Base-by-base conservation (phyloP, 139 green algal species). In the Microglena sp. region DNA sequence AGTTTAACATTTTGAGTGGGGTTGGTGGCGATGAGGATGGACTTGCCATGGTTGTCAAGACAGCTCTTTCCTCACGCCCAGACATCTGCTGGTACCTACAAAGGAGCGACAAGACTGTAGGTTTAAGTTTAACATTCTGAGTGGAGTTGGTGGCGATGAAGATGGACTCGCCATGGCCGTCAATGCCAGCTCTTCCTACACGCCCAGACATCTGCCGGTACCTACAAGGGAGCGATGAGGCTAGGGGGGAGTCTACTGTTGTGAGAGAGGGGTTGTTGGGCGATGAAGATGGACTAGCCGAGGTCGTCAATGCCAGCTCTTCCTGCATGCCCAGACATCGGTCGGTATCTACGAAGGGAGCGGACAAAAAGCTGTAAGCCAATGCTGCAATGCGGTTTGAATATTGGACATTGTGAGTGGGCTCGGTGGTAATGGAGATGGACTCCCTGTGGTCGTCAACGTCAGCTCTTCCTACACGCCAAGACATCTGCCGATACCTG, bases 291-390 rank as follows among this genome's bases (percentile, higher is more conserved):
- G 34, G 67, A 68, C 58, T 87, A 78, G 0, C 81, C 84, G 1
- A 70, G 33, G 1, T 36, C 77, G 73, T 94, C 87, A 32, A 92
- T 81, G 33, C 86, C 86, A 1, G 81, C 76, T 1, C 88, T 70
- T 2, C 88, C 87, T 1, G 86, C 85, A 2, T 86, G 76, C 0
- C 84, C 86, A 1, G 75, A 68, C 84, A 95, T 95, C 82, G 92
- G 88, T 0, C 74, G 77, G 66, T 86, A 84, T 54, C 68, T 86
- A 57, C 21, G 26, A 28, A 29, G n/a, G n/a, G n/a, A n/a, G n/a
- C n/a, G n/a, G n/a, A n/a, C n/a, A n/a, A n/a, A n/a, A n/a, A n/a
- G n/a, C n/a, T n/a, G 45, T 24, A 57, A 57, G 45, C 4, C 29
- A n/a, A n/a, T 11, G 29, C 21, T 5, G 55, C 55, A 15, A 15